Conservation (phyloP, 2,329 filamentous ascomycete genomes). For the Alternaria triticina region DNA sequence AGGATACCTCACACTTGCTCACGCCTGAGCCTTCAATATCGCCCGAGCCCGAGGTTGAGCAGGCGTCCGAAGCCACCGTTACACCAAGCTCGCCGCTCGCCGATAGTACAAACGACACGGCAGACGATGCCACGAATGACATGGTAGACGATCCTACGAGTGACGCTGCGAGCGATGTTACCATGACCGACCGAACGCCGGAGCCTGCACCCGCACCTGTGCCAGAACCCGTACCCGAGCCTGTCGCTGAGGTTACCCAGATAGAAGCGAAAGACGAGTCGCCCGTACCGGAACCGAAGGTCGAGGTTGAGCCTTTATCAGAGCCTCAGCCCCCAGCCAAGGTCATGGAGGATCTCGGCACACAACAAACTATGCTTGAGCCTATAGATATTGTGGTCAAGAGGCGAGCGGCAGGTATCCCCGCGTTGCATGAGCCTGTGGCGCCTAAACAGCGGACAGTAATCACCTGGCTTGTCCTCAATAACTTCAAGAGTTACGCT, state of each 20-base stretch:
- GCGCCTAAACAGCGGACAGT: constrained; percentile 86
- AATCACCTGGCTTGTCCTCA: constrained; percentile 88
- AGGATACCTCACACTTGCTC: constrained; percentile 49
- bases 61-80: constrained; percentile 41
- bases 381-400: constrained; percentile 95
- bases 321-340: constrained; percentile 18
- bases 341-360: constrained; percentile 72
- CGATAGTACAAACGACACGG: constrained; percentile 70
- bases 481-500: constrained; percentile 99
- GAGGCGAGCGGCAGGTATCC: constrained; percentile 70
- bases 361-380: constrained; percentile 77
- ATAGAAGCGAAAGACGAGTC: constrained; percentile 66
- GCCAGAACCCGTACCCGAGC: constrained; percentile 38
- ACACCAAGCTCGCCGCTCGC: constrained; percentile 63
- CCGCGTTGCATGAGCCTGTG: constrained; percentile 72
- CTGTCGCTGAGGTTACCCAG: constrained; percentile 75
- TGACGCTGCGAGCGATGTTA: constrained; percentile 71
- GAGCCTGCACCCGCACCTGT: constrained; percentile 37
- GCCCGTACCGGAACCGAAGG: constrained; percentile 23
- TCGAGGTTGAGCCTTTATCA: constrained; percentile 50
- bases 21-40: constrained; percentile 62
- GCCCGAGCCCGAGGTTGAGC: constrained; percentile 59
- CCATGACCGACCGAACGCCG: constrained; percentile 64
- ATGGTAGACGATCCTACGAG: constrained; percentile 56
- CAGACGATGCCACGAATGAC: constrained; percentile 52